These are phyloP conservation scores for Aspergillus carlsbadensis DNA, from an alignment of 495 filamentous ascomycete genomes.

Conservation along the genomic window DNA sequence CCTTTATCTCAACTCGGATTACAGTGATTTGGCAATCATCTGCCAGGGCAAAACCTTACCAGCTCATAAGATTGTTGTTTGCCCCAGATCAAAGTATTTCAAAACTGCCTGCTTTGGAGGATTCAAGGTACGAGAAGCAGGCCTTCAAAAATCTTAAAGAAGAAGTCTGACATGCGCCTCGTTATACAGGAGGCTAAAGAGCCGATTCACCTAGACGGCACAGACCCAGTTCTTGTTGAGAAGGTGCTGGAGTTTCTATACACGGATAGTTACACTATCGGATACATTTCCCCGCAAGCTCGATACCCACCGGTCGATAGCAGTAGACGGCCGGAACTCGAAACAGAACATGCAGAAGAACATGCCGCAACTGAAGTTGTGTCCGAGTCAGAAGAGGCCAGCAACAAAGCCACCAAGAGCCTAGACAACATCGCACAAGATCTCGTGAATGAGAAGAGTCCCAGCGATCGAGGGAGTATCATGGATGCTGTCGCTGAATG, in stretches of 20 bases:
- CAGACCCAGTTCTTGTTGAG: slow-evolving; percentile 10
- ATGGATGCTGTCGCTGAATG: background rate
- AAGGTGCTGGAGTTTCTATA: slow-evolving; percentile 18
- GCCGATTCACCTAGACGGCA: background rate
- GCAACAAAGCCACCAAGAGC: background rate
- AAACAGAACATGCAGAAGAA: background rate
- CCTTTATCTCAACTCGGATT: slow-evolving; percentile 8
- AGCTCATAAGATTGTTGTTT: slow-evolving; percentile 13
- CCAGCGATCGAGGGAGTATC: background rate
- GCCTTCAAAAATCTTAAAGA: background rate
- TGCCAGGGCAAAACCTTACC: slow-evolving; percentile 10
- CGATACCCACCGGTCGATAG: background rate
- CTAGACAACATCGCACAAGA: background rate
- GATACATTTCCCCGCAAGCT: background rate
- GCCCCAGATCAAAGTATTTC: slow-evolving; percentile 16
- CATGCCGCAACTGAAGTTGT: background rate
- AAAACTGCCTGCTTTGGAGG: slow-evolving; percentile 8
- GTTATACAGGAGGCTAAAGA: background rate
- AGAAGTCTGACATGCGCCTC: background rate
- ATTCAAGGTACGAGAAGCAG: slow-evolving; percentile 4
- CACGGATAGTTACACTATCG: slow-evolving; percentile 9
- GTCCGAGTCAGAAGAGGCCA: background rate
- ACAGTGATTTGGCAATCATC: slow-evolving; percentile 13
- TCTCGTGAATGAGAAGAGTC: background rate
- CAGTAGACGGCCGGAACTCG: no score